phyloP scores from a whole-genome alignment of 2,329 filamentous ascomycete species.

The Nothophoma quercina region DNA sequence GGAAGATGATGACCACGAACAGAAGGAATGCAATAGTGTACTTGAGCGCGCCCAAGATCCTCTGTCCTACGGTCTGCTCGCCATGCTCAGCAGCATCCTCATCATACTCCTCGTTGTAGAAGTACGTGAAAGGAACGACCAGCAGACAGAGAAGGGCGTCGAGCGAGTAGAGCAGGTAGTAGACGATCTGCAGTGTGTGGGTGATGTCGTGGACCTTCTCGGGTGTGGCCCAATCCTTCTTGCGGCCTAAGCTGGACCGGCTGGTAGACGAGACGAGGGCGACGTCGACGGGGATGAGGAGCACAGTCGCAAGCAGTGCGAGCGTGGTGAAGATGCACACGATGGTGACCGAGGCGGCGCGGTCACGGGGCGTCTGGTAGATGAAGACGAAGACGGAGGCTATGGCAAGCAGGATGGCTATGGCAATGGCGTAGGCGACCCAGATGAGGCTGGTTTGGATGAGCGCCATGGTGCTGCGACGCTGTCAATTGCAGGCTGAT shows the following conservation, averaged over 20 bases:
- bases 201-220: conserved; percentile 80
- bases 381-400: conserved; percentile 87
- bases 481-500: background rate
- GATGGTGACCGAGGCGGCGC: conserved; percentile 79
- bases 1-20: conserved; percentile 81
- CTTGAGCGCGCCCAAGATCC: conserved; percentile 85
- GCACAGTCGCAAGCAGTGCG: conserved; percentile 85
- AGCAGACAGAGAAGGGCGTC: conserved; percentile 89
- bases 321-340: conserved; percentile 89
- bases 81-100: conserved; percentile 86
- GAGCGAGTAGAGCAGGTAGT: conserved; percentile 90
- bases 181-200: conserved; percentile 82
- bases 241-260: conserved; percentile 75
- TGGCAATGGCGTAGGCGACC: conserved; percentile 87
- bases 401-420: conserved; percentile 77
- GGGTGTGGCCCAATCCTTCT: conserved; percentile 95
- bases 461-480: conserved; percentile 64
- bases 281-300: conserved; percentile 93
- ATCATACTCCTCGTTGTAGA: conserved; percentile 97
- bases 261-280: conserved; percentile 91
- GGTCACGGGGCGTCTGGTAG: conserved; percentile 88
- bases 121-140: conserved; percentile 94
- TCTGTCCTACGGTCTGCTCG: conserved; percentile 71
- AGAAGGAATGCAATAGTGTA: conserved; percentile 87
- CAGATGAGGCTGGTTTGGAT: conserved; percentile 92